phyloP scores from a whole-genome alignment of 2,329 filamentous ascomycete genomes.

The Cyphellophora europaea region DNA sequence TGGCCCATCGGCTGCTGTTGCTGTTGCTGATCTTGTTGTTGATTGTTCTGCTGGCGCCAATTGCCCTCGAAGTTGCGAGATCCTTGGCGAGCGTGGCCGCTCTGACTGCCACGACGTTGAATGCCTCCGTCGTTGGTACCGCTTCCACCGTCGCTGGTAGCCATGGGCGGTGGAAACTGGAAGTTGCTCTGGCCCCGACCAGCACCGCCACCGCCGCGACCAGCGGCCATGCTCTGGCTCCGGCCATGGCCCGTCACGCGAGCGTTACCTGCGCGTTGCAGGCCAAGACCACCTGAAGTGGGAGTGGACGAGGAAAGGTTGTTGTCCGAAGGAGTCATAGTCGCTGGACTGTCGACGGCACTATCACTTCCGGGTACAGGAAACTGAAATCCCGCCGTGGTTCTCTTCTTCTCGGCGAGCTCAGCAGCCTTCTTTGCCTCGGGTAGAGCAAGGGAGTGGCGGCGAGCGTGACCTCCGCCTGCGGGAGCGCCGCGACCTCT shows the following conservation, averaged over 20 bases:
- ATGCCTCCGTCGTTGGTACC: conserved; percentile 54
- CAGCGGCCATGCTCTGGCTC: conserved; percentile 43
- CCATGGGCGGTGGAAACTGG: conserved; percentile 52
- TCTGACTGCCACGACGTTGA: conserved; percentile 62
- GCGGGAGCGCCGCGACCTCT: conserved; percentile 66
- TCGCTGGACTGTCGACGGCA: conserved; percentile 36
- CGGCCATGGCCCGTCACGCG: conserved; percentile 62
- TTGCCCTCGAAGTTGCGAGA: conserved; percentile 97
- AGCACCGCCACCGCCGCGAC: conserved; percentile 53
- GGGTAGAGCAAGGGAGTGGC: conserved; percentile 87
- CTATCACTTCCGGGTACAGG: conserved; percentile 63
- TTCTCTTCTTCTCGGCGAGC: conserved; percentile 90
- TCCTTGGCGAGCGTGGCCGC: conserved; percentile 66
- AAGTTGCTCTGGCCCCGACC: conserved; percentile 58
- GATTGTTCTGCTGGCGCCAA: conserved; percentile 72
- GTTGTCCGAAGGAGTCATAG: conserved; percentile 33
- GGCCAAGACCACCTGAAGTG: conserved; percentile 55
- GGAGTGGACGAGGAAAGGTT: conserved; percentile 30
- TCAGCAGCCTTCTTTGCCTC: conserved; percentile 98
- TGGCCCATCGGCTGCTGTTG: conserved; percentile 47
- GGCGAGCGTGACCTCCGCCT: conserved; percentile 72
- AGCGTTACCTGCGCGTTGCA: conserved; percentile 68
- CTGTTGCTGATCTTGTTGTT: conserved; percentile 37
- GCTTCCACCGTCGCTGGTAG: conserved; percentile 45
- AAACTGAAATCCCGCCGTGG: conserved; percentile 90